phyloP scores from a whole-genome alignment of 345 rosid species.

The Dipteronia dyeriana region DNA sequence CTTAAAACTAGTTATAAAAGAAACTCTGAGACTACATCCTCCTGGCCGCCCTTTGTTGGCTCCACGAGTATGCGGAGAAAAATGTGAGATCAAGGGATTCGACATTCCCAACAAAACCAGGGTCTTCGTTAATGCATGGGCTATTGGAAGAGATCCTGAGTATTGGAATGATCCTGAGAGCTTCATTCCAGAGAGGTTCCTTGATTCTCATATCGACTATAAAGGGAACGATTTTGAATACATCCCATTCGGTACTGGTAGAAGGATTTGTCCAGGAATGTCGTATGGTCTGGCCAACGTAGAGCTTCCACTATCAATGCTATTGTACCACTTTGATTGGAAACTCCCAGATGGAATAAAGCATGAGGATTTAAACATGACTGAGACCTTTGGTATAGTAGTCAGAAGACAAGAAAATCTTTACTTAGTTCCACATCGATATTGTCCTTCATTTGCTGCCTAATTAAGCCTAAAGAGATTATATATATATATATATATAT shows the following conservation, averaged over 20 bases:
- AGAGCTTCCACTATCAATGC: constrained; percentile 25
- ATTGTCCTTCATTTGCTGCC: not conserved
- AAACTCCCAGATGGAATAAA: constrained; percentile 30
- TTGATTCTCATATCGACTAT: constrained; percentile 13
- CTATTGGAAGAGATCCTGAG: not conserved
- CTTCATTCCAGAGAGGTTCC: constrained; percentile 35
- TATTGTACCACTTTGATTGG: constrained; percentile 26
- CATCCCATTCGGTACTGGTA: not conserved
- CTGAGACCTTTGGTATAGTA: constrained; percentile 37
- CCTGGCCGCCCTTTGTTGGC: not conserved
- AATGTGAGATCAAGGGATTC: not conserved
- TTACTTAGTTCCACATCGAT: constrained; percentile 13
- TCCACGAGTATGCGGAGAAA: constrained; percentile 12
- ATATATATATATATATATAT: no score
- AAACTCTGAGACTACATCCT: constrained; percentile 24
- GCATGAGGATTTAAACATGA: constrained; percentile 40
- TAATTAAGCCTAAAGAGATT: not conserved
- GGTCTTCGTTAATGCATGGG: constrained; percentile 16
- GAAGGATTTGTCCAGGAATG: not conserved
- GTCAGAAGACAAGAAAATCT: constrained; percentile 26
- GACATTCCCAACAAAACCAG: constrained; percentile 26
- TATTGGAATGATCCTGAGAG: constrained; percentile 35
- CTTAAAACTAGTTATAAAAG: constrained; percentile 26
- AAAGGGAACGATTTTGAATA: constrained; percentile 19
- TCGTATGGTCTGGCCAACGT: constrained; percentile 4